phyloP scores from a whole-genome alignment of 805 yeast species.

The Yarrowia porcina region DNA sequence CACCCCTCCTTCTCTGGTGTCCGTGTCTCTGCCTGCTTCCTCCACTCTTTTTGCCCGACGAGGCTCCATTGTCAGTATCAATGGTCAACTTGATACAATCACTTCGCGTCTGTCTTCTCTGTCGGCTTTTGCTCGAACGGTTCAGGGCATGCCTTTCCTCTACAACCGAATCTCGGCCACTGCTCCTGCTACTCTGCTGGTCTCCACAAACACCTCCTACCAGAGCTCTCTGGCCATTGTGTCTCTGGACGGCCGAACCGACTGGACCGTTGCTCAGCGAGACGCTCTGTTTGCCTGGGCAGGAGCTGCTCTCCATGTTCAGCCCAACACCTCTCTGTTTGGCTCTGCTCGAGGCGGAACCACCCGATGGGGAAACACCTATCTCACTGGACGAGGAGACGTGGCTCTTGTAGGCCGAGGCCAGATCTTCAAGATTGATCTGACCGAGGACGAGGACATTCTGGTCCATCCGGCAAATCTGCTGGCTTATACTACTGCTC shows the following conservation, averaged over 20 bases:
- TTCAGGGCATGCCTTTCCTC: conserved; percentile 36
- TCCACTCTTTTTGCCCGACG: conserved; percentile 42
- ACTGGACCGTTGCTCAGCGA: conserved; percentile 44
- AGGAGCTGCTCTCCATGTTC: conserved; percentile 36
- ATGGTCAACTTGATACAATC: conserved; percentile 41
- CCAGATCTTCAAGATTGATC: conserved; percentile 41
- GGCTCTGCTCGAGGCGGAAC: conserved; percentile 26
- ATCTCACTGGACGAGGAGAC: conserved; percentile 43
- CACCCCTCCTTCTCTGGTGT: conserved; percentile 42
- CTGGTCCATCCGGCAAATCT: conserved; percentile 43
- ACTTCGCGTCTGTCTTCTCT: conserved; percentile 34
- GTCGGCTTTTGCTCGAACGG: conserved; percentile 31
- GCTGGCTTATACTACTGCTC: conserved; percentile 40
- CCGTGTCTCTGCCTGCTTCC: conserved; percentile 45
- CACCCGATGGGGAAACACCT: conserved; percentile 36
- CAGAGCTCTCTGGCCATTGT: conserved; percentile 40
- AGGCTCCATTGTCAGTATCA: conserved; percentile 46
- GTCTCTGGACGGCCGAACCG: conserved; percentile 36
- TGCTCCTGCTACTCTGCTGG: conserved; percentile 35
- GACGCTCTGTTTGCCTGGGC: conserved; percentile 48
- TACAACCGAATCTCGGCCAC: conserved; percentile 38
- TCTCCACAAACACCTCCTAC: conserved; percentile 31
- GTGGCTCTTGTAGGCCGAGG: conserved; percentile 44
- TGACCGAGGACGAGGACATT: conserved; percentile 41
- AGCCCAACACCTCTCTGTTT: conserved; percentile 29